Evolutionary conservation across 768 basidiomycete genomes (phyloP).

Genomic region (Agaricus sinodeliciosus): DNA sequence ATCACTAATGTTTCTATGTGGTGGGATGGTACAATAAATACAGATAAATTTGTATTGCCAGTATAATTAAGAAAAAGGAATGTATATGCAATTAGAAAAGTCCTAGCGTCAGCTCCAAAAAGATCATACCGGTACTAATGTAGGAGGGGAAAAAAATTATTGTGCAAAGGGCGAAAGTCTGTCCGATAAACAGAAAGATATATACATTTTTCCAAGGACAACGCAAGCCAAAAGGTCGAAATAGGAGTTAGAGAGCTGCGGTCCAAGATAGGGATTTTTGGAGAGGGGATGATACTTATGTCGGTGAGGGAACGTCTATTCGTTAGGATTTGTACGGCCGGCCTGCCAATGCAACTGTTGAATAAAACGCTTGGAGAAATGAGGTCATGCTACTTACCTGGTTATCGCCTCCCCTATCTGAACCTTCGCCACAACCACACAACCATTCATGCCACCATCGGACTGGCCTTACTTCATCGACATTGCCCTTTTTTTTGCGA

Average conservation of each 20-base stretch:
- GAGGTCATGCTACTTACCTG: slow-evolving; percentile 41
- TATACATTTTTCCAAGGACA: too few relatives aligned
- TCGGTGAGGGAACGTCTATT: slow-evolving; percentile 22
- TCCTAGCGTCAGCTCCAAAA: too few relatives aligned
- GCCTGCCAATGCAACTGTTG: slow-evolving; percentile 35
- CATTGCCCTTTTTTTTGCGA: slow-evolving; percentile 13
- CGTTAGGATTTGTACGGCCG: slow-evolving; percentile 65
- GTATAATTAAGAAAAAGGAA: neutral
- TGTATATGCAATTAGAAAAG: too few relatives aligned
- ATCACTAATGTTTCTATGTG: neutral
- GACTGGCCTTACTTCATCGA: slow-evolving; percentile 29
- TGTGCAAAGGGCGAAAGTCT: too few relatives aligned
- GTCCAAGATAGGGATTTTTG: neutral
- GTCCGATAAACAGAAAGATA: too few relatives aligned
- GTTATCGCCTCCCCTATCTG: slow-evolving; percentile 62
- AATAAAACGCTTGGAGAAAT: neutral
- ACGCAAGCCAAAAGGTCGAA: neutral
- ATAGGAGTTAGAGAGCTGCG: neutral
- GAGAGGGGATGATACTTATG: neutral
- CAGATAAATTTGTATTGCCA: neutral
- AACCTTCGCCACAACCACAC: slow-evolving; percentile 73
- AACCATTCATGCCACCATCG: slow-evolving; percentile 87
- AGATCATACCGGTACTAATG: too few relatives aligned
- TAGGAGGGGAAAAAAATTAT: too few relatives aligned
- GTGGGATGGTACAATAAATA: neutral